A percentile compares a stretch with the other conserved stretches of the same genome.
These are phyloP conservation scores for Climacium dendroides DNA, from an alignment of 225 moss, liverwort and hornwort species.

Conservation along the genomic window DNA sequence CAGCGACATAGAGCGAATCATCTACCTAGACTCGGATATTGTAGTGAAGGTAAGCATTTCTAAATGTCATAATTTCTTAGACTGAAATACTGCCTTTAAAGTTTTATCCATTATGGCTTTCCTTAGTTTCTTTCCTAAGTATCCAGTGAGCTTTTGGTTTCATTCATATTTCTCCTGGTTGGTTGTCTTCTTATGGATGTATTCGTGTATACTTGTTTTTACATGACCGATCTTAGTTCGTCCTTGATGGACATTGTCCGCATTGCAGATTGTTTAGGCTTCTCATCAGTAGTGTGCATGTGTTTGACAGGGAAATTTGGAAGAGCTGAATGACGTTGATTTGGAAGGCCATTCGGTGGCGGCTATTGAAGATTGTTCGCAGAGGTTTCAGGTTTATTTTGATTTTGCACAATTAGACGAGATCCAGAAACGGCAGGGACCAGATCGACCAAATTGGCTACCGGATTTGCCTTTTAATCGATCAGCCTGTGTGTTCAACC, in stretches of 20 bases:
- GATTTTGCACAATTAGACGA: constrained; percentile 56
- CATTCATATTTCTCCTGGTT: neutral
- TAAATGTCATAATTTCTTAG: neutral
- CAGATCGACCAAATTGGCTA: constrained; percentile 42
- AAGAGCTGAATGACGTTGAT: constrained; percentile 49
- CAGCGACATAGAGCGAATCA: constrained; percentile 55
- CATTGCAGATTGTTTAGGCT: neutral
- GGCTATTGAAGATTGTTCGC: constrained; percentile 87
- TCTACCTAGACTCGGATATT: constrained; percentile 85
- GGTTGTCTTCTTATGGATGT: neutral
- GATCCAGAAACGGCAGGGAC: constrained; percentile 38
- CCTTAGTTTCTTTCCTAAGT: neutral
- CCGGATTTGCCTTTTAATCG: constrained; percentile 45
- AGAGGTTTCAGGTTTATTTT: constrained; percentile 66
- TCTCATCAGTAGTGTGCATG: neutral
- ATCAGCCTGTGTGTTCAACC: constrained; percentile 74
- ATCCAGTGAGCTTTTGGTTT: neutral
- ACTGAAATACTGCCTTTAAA: neutral
- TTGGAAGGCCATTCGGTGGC: constrained; percentile 70
- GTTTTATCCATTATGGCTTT: neutral
- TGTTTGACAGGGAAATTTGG: constrained; percentile 56
- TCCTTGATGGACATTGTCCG: neutral
- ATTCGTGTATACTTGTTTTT: neutral
- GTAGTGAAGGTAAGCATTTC: constrained; percentile 66
- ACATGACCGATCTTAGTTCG: neutral